Base-by-base conservation (phyloP, 306 rosid genomes). In the Carpinus viminea region DNA sequence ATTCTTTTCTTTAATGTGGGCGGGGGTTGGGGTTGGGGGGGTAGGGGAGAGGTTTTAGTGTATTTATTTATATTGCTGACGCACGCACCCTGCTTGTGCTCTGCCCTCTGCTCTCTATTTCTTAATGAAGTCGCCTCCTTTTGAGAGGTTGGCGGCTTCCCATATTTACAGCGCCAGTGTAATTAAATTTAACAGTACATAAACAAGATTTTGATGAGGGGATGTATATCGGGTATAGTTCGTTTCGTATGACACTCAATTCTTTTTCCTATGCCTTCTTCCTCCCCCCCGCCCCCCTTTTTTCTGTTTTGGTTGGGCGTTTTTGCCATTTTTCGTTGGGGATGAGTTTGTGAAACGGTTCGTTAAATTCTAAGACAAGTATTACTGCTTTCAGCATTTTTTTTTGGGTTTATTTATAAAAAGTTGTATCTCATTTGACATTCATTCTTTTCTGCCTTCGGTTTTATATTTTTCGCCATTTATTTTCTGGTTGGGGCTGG, bases 141-240 rank as follows among this genome's bases (percentile, higher is more conserved):
- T 72, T 28, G 65, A 36, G 85, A 77, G 78, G 88, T 72, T 59
- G 78, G 79, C 56, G 66, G 75, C 78, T 70, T 78, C 65, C 38
- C 75, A 54, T 65, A 81, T 31, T 31, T 78, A 80, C 76, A 53
- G 76, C 81, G 74, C 83, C 75, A 70, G 66, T 81, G 85, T 31
- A 31, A 31, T 31, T 81, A 85, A 71, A 71, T 78, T 59, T 81
- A 81, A 81, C 68, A 64, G 85, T 81, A 81, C 83, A 81, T 81
- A 85, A 82, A 82, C 72, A 70, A 85, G 88, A 82, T 85, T 82
- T 81, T 82, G 85, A 48, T 34, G 12, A 81, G 78, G 81, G 82
- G 82, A 72, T 76, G 84, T 77, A 77, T 73, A 76, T 84, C 76
- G 26, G 82, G 85, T 81, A 78, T 74, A 78, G 88, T 81, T 45